Evolutionary conservation across 805 yeast genomes (phyloP).

Genomic region (Limtongia smithiae): DNA sequence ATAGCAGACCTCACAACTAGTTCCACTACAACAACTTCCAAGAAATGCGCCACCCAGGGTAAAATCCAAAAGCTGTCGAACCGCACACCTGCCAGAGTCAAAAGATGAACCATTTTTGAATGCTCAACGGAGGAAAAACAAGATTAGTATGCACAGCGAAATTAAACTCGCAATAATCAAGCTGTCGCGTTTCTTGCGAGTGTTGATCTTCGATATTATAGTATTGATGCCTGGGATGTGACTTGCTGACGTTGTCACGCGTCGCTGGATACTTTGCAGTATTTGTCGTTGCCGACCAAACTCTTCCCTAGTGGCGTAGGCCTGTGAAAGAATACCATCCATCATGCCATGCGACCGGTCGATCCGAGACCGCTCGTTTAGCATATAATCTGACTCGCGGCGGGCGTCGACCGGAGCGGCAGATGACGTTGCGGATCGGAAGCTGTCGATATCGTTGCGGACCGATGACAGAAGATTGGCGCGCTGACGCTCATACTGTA

Average conservation of each 20-base stretch:
- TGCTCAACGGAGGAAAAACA: constrained; percentile 21
- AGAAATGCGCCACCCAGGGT: too few relatives aligned
- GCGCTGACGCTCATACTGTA: constrained; percentile 72
- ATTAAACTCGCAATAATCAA: constrained; percentile 75
- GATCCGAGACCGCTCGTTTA: constrained; percentile 70
- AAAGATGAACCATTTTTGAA: too few relatives aligned
- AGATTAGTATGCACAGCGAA: constrained; percentile 58
- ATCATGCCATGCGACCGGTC: constrained; percentile 71
- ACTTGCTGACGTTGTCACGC: constrained; percentile 57
- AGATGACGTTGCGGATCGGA: constrained; percentile 44
- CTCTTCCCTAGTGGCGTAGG: constrained; percentile 85
- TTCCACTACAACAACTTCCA: too few relatives aligned
- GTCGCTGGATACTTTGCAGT: constrained; percentile 60
- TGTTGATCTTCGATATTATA: constrained; percentile 72
- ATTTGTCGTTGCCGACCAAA: constrained; percentile 65
- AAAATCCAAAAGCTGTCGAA: not conserved
- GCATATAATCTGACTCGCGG: constrained; percentile 65
- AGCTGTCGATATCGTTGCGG: constrained; percentile 72
- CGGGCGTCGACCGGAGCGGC: constrained; percentile 27
- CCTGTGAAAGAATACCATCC: constrained; percentile 77
- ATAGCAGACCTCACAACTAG: too few relatives aligned
- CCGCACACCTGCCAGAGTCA: too few relatives aligned
- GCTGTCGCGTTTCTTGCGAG: constrained; percentile 84
- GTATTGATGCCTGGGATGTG: constrained; percentile 80
- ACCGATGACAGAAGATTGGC: constrained; percentile 71